These are phyloP conservation scores for Podila minutissima DNA, from an alignment of 192 early-diverging fungal genomes.

Conservation along the genomic window DNA sequence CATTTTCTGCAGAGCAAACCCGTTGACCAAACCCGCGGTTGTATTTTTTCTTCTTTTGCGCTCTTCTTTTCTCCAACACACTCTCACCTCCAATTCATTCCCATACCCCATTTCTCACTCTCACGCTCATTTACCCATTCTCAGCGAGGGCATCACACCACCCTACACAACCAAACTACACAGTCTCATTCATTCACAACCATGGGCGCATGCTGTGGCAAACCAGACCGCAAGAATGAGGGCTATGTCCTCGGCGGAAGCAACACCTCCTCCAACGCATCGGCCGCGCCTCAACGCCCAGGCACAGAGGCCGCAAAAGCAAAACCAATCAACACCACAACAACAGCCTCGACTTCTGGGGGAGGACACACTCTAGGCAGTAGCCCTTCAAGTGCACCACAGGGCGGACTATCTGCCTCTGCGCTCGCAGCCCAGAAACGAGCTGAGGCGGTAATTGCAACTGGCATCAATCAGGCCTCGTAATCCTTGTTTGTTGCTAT, in stretches of 20 bases:
- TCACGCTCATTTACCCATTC: not conserved
- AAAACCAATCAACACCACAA: not conserved
- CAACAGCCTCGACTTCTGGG: not conserved
- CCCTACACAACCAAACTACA: not conserved
- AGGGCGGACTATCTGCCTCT: slow-evolving; percentile 36
- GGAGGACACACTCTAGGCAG: slow-evolving; percentile 18
- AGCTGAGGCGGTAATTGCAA: slow-evolving; percentile 30
- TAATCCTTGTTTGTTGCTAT: not conserved
- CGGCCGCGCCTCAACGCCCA: slow-evolving; percentile 8
- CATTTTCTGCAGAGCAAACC: too few relatives aligned
- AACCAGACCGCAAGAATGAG: slow-evolving; percentile 30
- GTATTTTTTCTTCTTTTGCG: too few relatives aligned
- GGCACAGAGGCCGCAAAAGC: slow-evolving; percentile 6
- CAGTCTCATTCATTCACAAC: slow-evolving; percentile 1
- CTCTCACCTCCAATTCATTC: too few relatives aligned
- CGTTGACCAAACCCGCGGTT: too few relatives aligned
- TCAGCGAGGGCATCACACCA: not conserved
- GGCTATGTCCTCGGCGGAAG: slow-evolving; percentile 43
- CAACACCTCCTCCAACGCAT: slow-evolving; percentile 32
- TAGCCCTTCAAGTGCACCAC: not conserved
- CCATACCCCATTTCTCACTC: too few relatives aligned
- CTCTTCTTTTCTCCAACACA: not conserved
- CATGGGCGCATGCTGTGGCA: slow-evolving; percentile 49
- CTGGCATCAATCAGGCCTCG: not conserved
- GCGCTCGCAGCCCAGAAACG: slow-evolving; percentile 45